Evolutionary conservation across 2,329 filamentous ascomycete genomes (phyloP).

Genomic region (Sclerotinia sclerotiorum): DNA sequence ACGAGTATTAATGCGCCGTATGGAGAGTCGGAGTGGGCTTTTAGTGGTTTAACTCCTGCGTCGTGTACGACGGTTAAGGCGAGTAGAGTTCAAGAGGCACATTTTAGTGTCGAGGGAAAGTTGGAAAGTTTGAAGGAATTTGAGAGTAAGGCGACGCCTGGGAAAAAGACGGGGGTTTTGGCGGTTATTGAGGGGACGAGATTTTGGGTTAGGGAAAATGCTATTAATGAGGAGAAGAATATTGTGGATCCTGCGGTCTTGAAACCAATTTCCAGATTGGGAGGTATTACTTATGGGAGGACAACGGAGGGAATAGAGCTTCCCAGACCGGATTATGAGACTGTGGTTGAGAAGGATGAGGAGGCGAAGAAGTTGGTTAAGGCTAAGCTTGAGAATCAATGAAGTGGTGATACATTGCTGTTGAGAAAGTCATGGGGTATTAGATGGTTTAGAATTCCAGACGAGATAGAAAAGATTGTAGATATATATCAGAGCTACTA

Average conservation of each 20-base stretch:
- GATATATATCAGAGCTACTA: not conserved
- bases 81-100: constrained; percentile 75
- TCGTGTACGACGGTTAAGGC: constrained; percentile 65
- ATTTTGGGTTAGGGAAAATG: constrained; percentile 90
- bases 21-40: constrained; percentile 74
- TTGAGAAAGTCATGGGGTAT: not conserved
- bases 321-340: constrained; percentile 55
- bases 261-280: constrained; percentile 73
- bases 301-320: constrained; percentile 71
- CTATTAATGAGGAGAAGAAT: constrained; percentile 73
- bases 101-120: constrained; percentile 81
- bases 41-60: constrained; percentile 72
- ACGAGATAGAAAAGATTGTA: not conserved
- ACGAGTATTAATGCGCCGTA: constrained; percentile 75
- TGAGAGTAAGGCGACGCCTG: constrained; percentile 67
- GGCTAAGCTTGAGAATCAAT: constrained; percentile 46
- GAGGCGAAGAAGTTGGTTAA: constrained; percentile 57
- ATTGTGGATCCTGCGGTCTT: constrained; percentile 73
- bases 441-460: not conserved
- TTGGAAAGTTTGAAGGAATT: constrained; percentile 75
- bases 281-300: constrained; percentile 82
- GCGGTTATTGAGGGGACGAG: constrained; percentile 78
- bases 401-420: not conserved
- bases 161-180: constrained; percentile 72
- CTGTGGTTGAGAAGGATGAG: constrained; percentile 49